These are phyloP conservation scores for Furcasterigmium sp. DNA, from an alignment of 2,329 filamentous ascomycete genomes.

Conservation along the genomic window DNA sequence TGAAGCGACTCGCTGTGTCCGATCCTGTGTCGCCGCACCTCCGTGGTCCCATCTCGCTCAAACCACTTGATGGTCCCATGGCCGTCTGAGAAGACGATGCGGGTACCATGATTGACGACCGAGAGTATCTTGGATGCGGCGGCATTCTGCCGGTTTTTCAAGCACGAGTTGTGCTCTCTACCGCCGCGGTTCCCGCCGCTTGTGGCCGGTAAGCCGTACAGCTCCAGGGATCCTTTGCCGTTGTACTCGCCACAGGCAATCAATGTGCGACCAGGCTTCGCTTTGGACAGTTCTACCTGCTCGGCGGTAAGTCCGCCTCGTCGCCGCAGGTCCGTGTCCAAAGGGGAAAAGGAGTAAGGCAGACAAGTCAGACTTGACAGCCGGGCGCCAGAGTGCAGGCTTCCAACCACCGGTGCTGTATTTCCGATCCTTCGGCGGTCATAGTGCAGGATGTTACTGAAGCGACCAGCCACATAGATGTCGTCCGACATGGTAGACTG, in stretches of 20 bases:
- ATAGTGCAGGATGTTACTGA: constrained; percentile 84
- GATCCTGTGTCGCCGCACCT: constrained; percentile 49
- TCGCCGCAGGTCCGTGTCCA: constrained; percentile 54
- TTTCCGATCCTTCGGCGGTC: constrained; percentile 77
- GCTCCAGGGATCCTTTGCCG: constrained; percentile 80
- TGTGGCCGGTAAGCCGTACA: constrained; percentile 59
- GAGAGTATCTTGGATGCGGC: constrained; percentile 77
- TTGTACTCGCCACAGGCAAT: constrained; percentile 88
- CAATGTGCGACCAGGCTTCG: constrained; percentile 55
- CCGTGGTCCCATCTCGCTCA: constrained; percentile 72
- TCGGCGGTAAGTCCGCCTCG: constrained; percentile 49
- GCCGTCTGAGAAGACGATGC: constrained; percentile 78
- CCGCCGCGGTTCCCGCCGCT: constrained; percentile 13
- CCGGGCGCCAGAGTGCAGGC: constrained; percentile 77
- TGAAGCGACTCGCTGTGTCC: constrained; percentile 46
- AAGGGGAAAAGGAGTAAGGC: constrained; percentile 60
- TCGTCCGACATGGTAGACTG: constrained; percentile 60
- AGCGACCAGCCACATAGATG: constrained; percentile 84
- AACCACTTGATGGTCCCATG: constrained; percentile 86
- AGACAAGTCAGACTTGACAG: constrained; percentile 69
- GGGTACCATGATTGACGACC: constrained; percentile 73
- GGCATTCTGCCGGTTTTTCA: constrained; percentile 79
- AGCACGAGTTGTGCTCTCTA: constrained; percentile 40
- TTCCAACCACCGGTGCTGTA: constrained; percentile 50
- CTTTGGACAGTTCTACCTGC: constrained; percentile 49